A percentile compares a stretch with the other conserved stretches of the same genome.
Conservation (phyloP, 768 basidiomycete species). For the Dioszegia aurantiaca region DNA sequence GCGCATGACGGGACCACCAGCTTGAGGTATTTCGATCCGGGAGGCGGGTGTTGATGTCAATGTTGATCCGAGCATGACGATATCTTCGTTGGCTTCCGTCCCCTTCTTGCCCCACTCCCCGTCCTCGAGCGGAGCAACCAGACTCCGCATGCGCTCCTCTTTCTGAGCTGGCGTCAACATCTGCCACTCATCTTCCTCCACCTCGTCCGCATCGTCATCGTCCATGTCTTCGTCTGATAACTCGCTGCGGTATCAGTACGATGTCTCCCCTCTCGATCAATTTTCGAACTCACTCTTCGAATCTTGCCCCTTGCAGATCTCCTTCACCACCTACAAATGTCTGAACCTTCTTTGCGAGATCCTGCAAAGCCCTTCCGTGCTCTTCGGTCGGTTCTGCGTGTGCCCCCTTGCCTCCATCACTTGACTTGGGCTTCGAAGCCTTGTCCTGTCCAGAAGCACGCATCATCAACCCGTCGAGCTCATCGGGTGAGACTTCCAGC, state of each 20-base stretch:
- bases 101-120: conserved; percentile 79
- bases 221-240: conserved; percentile 63
- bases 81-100: conserved; percentile 12
- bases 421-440: conserved; percentile 32
- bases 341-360: conserved; percentile 79
- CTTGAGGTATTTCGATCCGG: neutral
- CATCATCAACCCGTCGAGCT: conserved; percentile 70
- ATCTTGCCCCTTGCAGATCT: conserved; percentile 79
- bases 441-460: conserved; percentile 57
- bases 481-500: conserved; percentile 73
- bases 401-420: conserved; percentile 33
- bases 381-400: conserved; percentile 61
- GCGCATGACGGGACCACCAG: conserved; percentile 55
- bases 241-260: conserved; percentile 60
- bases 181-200: conserved; percentile 54
- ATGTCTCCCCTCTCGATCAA: too few relatives aligned
- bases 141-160: conserved; percentile 68
- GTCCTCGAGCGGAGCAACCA: conserved; percentile 75
- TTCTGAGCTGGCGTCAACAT: conserved; percentile 54
- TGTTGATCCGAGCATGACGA: conserved; percentile 8
- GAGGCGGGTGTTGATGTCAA: neutral
- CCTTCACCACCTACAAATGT: conserved; percentile 88
- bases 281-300: conserved; percentile 79
- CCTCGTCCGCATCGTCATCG: conserved; percentile 57
- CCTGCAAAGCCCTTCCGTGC: conserved; percentile 68